Base-by-base conservation (phyloP, 1,284 basidiomycete species). In the Salmacisia buchloeana region DNA sequence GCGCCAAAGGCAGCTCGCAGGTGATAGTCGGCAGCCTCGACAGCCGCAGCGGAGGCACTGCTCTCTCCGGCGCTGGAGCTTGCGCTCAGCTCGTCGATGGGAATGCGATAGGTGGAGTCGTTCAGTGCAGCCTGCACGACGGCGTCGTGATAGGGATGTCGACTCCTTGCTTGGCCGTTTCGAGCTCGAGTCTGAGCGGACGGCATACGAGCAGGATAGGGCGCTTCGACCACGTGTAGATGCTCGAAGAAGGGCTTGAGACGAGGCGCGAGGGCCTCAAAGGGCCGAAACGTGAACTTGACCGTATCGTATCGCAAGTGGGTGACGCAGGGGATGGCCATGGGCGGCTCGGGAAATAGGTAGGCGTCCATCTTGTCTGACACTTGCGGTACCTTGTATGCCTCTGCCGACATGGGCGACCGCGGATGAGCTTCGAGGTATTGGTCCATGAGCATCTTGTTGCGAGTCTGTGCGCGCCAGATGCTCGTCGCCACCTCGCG, bases 261-360 rank as follows among this genome's bases (percentile, higher is more conserved):
- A 0, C 69, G 68, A 34, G 66, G 67, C 2, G 72, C 70, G 2
- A 69, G 63, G 61, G 72, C 70, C 43, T 74, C 73, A 56, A 67
- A 66, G 0, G 73, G 72, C 9, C 69, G 63, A n/a, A 74, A 68
- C 3, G 73, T 64, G 58, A 75, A 74, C 34, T 71, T 72, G 49
- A 69, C 69, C 1, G 73, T 75, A 31, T 75, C 73, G 60, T 71
- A 75, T 9, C 73, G 69, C 15, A 75, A 56, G 21, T 68, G 59
- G 0, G 63, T 68, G 18, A 68, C 49, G 25, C 72, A 43, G 6
- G 41, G 41, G 3, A 43, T 43, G n/a, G n/a, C n/a, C n/a, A n/a
- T n/a, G n/a, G n/a, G n/a, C n/a, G n/a, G n/a, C n/a, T n/a, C n/a
- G n/a, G n/a, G n/a, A n/a, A n/a, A n/a, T n/a, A n/a, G n/a, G n/a